Evolutionary conservation across 1,284 basidiomycete species (phyloP).

Genomic region (Sanghuangporus weigelae): DNA sequence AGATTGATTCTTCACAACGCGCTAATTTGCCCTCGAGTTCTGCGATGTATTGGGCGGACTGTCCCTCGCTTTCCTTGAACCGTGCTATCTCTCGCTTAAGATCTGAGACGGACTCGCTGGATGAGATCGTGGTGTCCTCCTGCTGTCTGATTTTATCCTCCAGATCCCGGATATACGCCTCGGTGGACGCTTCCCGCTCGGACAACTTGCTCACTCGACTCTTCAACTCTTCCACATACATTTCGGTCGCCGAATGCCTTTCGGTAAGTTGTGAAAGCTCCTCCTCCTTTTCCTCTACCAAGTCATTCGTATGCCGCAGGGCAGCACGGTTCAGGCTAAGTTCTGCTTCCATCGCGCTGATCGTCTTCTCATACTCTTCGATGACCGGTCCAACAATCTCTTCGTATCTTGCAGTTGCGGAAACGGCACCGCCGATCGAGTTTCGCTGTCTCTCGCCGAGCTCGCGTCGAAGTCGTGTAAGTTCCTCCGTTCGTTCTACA

Average conservation of each 20-base stretch:
- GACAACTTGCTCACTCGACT: conserved; percentile 74
- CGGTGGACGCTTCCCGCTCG: conserved; percentile 87
- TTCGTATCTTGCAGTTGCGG: conserved; percentile 82
- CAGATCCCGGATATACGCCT: conserved; percentile 89
- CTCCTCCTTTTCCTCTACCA: conserved; percentile 86
- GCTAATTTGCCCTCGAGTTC: conserved; percentile 83
- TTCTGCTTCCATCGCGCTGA: conserved; percentile 92
- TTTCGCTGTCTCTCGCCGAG: conserved; percentile 66
- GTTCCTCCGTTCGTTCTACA: conserved; percentile 82
- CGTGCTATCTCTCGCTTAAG: conserved; percentile 79
- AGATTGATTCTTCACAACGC: conserved; percentile 73
- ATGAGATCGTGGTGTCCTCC: conserved; percentile 72
- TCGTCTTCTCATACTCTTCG: conserved; percentile 97
- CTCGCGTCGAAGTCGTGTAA: conserved; percentile 71
- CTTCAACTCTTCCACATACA: conserved; percentile 84
- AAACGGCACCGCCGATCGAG: conserved; percentile 50
- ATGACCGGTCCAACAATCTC: conserved; percentile 98
- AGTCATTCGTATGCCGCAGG: conserved; percentile 83
- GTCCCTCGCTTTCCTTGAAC: conserved; percentile 71
- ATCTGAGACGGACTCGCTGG: conserved; percentile 73
- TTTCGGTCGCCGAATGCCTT: conserved; percentile 72
- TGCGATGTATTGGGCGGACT: conserved; percentile 78
- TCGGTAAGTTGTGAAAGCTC: conserved; percentile 64
- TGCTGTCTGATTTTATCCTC: conserved; percentile 85
- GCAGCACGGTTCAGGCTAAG: conserved; percentile 87